Percentiles rank a stretch among this genome's conserved stretches.
These are phyloP conservation scores for Quercus tomentella DNA, from an alignment of 331 rosid species.

Conservation along the genomic window DNA sequence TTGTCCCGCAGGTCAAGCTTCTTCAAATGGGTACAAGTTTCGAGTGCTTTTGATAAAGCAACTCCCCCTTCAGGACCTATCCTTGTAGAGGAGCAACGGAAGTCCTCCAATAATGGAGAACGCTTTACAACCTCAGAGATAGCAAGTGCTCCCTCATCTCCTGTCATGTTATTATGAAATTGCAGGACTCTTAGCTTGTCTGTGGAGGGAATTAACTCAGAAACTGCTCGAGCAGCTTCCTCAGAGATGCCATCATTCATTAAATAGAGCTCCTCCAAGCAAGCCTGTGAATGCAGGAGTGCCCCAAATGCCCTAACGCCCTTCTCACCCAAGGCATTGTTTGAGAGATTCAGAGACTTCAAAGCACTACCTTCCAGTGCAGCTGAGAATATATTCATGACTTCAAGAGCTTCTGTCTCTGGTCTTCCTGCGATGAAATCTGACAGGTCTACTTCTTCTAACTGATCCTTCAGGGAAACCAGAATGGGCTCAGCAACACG, in stretches of 20 bases:
- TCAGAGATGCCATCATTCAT: constrained; percentile 91
- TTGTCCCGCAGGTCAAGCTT: constrained; percentile 90
- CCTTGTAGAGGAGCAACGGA: constrained; percentile 94
- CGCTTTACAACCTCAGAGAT: constrained; percentile 72
- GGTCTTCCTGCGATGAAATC: constrained; percentile 94
- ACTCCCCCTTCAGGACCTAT: constrained; percentile 81
- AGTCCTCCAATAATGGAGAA: constrained; percentile 72
- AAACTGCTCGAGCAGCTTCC: constrained; percentile 90
- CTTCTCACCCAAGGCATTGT: constrained; percentile 96
- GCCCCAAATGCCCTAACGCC: constrained; percentile 93
- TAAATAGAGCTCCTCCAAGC: constrained; percentile 89
- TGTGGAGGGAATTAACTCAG: constrained; percentile 84
- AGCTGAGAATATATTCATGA: constrained; percentile 76
- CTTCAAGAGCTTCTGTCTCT: constrained; percentile 85
- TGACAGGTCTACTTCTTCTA: constrained; percentile 85
- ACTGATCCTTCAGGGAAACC: constrained; percentile 63
- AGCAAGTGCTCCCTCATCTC: constrained; percentile 89
- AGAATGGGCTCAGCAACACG: constrained; percentile 71
- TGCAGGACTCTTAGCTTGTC: constrained; percentile 85
- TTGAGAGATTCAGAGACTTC: constrained; percentile 74
- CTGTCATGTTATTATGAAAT: constrained; percentile 94
- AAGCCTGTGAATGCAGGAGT: constrained; percentile 75
- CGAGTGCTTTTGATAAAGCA: constrained; percentile 66
- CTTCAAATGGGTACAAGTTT: constrained; percentile 48
- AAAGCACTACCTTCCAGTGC: constrained; percentile 77